Percentiles rank a stretch among this genome's conserved stretches.
Conservation (phyloP, 1,139 yeast species). For the Pichia sp. region DNA sequence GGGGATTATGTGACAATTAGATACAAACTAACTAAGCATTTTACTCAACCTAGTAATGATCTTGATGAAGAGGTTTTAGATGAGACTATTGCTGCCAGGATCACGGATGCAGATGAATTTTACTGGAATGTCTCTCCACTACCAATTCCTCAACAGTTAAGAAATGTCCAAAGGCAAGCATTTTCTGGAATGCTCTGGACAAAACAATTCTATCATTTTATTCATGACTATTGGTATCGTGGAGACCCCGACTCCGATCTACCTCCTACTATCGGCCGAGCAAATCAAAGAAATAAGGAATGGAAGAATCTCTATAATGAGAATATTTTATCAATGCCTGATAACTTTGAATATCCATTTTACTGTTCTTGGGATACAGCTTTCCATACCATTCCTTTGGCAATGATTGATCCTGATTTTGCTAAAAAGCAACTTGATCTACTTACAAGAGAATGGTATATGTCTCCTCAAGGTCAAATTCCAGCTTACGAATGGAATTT, state of each 20-base stretch:
- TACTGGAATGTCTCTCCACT: conserved; percentile 86
- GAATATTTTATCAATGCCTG: conserved; percentile 86
- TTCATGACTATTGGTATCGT: conserved; percentile 79
- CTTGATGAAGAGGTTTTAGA: conserved; percentile 78
- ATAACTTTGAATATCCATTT: conserved; percentile 95
- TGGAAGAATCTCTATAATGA: conserved; percentile 91
- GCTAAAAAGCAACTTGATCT: conserved; percentile 86
- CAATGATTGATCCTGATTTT: conserved; percentile 92
- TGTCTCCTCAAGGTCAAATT: conserved; percentile 98
- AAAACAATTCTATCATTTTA: conserved; percentile 84
- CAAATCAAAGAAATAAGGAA: conserved; percentile 75
- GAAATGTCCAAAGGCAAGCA: conserved; percentile 89
- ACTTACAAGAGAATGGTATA: conserved; percentile 91
- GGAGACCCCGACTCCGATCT: conserved; percentile 77
- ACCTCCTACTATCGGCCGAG: conserved; percentile 74
- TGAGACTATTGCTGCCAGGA: conserved; percentile 62
- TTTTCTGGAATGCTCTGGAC: conserved; percentile 94
- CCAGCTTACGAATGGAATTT: conserved; percentile 99
- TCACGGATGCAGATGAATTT: conserved; percentile 88
- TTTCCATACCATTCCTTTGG: conserved; percentile 89
- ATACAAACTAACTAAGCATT: conserved; percentile 46
- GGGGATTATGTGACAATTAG: conserved; percentile 87
- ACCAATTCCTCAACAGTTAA: conserved; percentile 75
- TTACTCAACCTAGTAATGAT: conserved; percentile 36
- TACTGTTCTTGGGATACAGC: conserved; percentile 99